Percentiles rank a stretch among this genome's conserved stretches.
Evolutionary conservation across 208 protist genomes (phyloP).

Genomic region (Wallacemonas sp.): DNA sequence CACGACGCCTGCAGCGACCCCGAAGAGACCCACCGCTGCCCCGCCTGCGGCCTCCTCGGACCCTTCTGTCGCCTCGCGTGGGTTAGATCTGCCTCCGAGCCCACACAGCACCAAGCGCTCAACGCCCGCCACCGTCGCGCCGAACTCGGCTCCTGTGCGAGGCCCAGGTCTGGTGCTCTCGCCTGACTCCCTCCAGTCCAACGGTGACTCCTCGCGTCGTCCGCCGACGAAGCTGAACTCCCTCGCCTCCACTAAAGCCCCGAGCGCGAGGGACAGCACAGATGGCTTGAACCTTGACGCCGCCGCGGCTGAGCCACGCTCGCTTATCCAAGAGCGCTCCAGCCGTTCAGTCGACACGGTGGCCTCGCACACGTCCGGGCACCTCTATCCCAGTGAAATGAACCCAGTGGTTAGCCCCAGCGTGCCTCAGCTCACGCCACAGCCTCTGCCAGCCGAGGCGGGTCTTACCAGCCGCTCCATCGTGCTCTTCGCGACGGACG

Average conservation of each 20-base stretch:
- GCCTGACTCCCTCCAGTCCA: background rate
- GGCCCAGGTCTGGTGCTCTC: too few species aligned
- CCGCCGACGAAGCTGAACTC: background rate
- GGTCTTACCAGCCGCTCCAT: constrained; percentile 11
- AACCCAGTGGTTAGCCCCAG: too few species aligned
- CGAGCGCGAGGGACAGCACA: background rate
- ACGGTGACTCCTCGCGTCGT: too few species aligned
- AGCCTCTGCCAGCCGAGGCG: constrained; percentile 9
- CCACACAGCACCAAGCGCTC: constrained; percentile 4
- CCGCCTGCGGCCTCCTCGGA: background rate
- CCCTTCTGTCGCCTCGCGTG: background rate
- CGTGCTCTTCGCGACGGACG: constrained; percentile 1
- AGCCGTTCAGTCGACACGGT: too few species aligned
- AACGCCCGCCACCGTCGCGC: background rate
- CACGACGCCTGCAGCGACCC: background rate
- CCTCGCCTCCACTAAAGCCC: background rate
- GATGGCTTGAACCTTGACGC: background rate
- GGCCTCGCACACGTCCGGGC: background rate
- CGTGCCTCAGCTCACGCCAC: constrained; percentile 11
- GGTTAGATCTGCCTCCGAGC: background rate
- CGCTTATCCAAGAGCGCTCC: background rate
- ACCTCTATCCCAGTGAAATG: too few species aligned
- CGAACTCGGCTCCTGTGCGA: too few species aligned
- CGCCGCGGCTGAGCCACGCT: background rate
- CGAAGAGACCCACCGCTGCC: background rate